Evolutionary conservation across 306 rosid species (phyloP), one percentile per base, ranked within the genome.

Genomic region (Lathyrus sativus): DNA sequence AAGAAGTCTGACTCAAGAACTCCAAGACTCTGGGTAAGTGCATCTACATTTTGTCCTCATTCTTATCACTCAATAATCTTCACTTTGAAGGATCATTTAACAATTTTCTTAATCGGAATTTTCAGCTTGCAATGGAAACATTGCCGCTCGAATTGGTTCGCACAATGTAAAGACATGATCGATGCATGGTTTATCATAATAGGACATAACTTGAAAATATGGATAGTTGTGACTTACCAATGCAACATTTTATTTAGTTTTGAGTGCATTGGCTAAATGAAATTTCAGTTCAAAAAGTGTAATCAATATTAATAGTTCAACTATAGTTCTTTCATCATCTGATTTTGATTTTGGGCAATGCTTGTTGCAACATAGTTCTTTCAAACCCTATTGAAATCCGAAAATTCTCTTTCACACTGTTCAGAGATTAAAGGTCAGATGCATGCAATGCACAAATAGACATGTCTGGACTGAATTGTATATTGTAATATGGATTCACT

Each of bases 21-120:
- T 76, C 98, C 97, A 5, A 82, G 95, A 67, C 77, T 86, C 18
- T 90, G 98, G 98, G 98, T 88, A 81, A 82, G 88, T 79, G 63
- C 43, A 53, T 29, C 17, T 56, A 65, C 57, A 60, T 41, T 17
- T 64, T 46, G 26, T 55, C 31, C 54, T n/a, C 45, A 50, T 58
- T 45, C 41, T 45, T 44, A 72, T 48, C 70, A 58, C 13, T 71
- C 19, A 17, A n/a, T 46, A 48, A 28, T 55, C 31, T 63, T 35
- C 54, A 49, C 13, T 62, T 69, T 22, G 69, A 55, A 63, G 61
- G 35, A 68, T 74, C 43, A 19, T 14, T 77, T 53, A 42, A 45
- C 28, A 14, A 18, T 64, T 48, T 43, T 39, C 28, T 37, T 9
- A 63, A 17, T 58, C 54, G 49, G 46, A 74, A 45, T 70, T 72